Conservation (phyloP, 2,329 filamentous ascomycete species). For the Phyllosticta citriasiana region DNA sequence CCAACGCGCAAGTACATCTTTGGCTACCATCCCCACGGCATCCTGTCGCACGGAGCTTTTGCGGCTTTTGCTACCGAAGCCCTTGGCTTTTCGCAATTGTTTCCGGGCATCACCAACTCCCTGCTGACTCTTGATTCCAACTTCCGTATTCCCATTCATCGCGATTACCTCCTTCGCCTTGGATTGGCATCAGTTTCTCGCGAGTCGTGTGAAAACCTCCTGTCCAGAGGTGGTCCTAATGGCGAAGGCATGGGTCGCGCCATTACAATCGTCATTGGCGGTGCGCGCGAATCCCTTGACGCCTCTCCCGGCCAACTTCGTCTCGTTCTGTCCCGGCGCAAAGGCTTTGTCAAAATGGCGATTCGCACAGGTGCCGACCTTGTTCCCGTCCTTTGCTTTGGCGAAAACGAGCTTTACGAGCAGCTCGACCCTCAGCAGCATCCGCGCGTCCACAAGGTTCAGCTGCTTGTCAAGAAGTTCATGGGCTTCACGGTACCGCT, state of each 20-base stretch:
- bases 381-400: conserved; percentile 84
- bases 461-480: conserved; percentile 73
- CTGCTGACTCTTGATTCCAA: conserved; percentile 91
- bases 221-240: conserved; percentile 69
- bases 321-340: conserved; percentile 71
- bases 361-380: conserved; percentile 87
- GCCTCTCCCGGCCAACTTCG: conserved; percentile 68
- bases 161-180: conserved; percentile 86
- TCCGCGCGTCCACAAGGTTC: conserved; percentile 67
- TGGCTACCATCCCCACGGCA: conserved; percentile 94
- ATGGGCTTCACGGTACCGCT: conserved; percentile 90
- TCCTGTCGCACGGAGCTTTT: conserved; percentile 94
- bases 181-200: conserved; percentile 83
- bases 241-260: conserved; percentile 83
- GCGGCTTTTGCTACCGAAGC: conserved; percentile 85
- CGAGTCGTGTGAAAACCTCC: conserved; percentile 80
- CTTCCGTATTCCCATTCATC: conserved; percentile 86
- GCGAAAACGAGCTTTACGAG: conserved; percentile 93
- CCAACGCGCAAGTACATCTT: conserved; percentile 89
- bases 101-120: conserved; percentile 91
- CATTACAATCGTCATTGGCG: conserved; percentile 91
- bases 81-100: conserved; percentile 74
- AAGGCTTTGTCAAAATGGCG: conserved; percentile 90
- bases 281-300: conserved; percentile 84
- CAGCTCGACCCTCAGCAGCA: conserved; percentile 70